Conservation (phyloP, 2,329 filamentous ascomycete species). For the Clarireedia homoeocarpa region DNA sequence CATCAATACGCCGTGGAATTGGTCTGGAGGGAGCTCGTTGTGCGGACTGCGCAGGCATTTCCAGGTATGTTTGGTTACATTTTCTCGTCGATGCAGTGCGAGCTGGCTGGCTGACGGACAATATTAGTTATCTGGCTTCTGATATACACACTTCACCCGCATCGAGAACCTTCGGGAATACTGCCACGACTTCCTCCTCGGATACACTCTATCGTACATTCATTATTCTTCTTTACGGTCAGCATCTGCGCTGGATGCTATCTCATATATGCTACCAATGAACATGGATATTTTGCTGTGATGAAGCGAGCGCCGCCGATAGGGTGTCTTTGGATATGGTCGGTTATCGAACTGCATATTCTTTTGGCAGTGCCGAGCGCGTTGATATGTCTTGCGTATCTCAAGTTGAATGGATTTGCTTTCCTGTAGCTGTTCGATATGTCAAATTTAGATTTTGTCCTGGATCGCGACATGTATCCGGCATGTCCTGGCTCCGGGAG, state of each 20-base stretch:
- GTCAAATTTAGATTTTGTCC: not conserved
- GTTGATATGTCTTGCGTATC: slow-evolving; percentile 21
- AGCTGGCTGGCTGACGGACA: not conserved
- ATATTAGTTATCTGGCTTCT: slow-evolving; percentile 31
- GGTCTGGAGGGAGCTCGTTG: slow-evolving; percentile 45
- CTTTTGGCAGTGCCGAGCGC: slow-evolving; percentile 53
- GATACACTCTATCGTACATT: slow-evolving; percentile 43
- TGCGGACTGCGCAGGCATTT: slow-evolving; percentile 45
- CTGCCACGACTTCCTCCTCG: slow-evolving; percentile 41
- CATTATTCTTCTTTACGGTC: slow-evolving; percentile 54
- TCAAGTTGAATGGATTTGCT: slow-evolving; percentile 23
- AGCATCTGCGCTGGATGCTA: slow-evolving; percentile 64
- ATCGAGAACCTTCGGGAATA: slow-evolving; percentile 37
- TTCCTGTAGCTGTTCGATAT: slow-evolving; percentile 15
- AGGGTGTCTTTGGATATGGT: slow-evolving; percentile 89
- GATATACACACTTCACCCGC: slow-evolving; percentile 29
- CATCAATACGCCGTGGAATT: slow-evolving; percentile 68
- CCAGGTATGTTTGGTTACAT: slow-evolving; percentile 35
- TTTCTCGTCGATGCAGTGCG: no score
- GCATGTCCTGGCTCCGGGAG: no score
- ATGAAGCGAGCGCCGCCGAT: slow-evolving; percentile 90
- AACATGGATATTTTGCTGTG: slow-evolving; percentile 71
- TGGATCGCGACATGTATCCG: no score
- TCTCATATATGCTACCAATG: slow-evolving; percentile 75
- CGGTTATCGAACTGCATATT: slow-evolving; percentile 77